A percentile compares a stretch with the other conserved stretches of the same genome.
Evolutionary conservation across 805 yeast species (phyloP).

Genomic region (Kuraishia hungarica): DNA sequence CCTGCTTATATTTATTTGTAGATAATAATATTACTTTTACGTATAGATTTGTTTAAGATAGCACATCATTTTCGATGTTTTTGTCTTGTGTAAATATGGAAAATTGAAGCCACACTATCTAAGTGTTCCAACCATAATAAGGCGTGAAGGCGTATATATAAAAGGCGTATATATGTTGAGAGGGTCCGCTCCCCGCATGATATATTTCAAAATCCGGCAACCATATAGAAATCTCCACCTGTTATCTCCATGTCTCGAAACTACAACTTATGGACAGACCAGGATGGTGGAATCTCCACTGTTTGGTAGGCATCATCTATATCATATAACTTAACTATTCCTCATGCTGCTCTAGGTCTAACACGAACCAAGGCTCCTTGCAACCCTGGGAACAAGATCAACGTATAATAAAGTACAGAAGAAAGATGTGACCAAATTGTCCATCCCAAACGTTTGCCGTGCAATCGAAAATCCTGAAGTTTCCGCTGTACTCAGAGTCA

Average conservation of each 20-base stretch:
- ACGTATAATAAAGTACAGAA: conserved; percentile 16
- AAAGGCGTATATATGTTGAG: neutral
- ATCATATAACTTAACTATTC: neutral
- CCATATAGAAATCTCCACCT: too few species aligned
- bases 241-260: neutral
- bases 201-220: neutral
- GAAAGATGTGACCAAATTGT: conserved; percentile 23
- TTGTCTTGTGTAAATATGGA: neutral
- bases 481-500: conserved; percentile 22
- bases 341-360: conserved; percentile 3
- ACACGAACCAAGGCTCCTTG: conserved; percentile 16
- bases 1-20: neutral
- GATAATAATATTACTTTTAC: too few species aligned
- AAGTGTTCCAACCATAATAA: too few species aligned
- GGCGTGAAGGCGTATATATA: too few species aligned
- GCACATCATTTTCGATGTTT: neutral
- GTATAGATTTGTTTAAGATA: too few species aligned
- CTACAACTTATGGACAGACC: neutral
- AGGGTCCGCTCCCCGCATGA: neutral
- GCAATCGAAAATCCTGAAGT: conserved; percentile 14
- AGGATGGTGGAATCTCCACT: conserved; percentile 16
- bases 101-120: too few species aligned
- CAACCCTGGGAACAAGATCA: conserved; percentile 18
- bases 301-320: conserved; percentile 16
- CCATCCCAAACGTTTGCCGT: conserved; percentile 34